These are phyloP conservation scores for Trifolium dubium DNA, from an alignment of 306 rosid species.

Conservation along the genomic window DNA sequence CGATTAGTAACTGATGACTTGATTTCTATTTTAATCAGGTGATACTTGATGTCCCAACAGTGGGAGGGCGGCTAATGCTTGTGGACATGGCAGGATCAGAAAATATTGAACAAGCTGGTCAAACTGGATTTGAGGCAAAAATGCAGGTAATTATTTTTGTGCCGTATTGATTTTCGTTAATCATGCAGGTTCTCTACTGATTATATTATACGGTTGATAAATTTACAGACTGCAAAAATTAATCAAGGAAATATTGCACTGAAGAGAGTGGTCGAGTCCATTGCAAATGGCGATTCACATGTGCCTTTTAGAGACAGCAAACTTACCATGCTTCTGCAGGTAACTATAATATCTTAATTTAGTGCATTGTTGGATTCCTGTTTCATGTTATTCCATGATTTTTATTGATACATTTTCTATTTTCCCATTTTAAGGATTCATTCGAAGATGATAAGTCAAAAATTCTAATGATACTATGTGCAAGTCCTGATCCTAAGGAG, in stretches of 20 bases:
- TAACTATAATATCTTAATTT: constrained; percentile 32
- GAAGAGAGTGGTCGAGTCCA: constrained; percentile 98
- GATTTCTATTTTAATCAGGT: constrained; percentile 54
- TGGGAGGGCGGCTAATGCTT: constrained; percentile 96
- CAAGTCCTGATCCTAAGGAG: constrained; percentile 96
- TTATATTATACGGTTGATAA: constrained; percentile 27
- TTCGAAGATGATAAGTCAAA: constrained; percentile 97
- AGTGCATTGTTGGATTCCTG: constrained; percentile 23
- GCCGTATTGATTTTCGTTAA: not conserved
- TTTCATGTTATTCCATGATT: constrained; percentile 15
- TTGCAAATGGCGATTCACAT: constrained; percentile 97
- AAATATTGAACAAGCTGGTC: constrained; percentile 99
- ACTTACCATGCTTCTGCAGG: constrained; percentile 99
- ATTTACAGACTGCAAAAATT: constrained; percentile 84
- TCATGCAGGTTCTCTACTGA: constrained; percentile 33
- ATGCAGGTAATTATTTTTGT: constrained; percentile 75
- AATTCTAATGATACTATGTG: constrained; percentile 91
- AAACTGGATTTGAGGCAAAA: constrained; percentile 95
- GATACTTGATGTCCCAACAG: constrained; percentile 92
- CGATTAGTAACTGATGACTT: constrained; percentile 21
- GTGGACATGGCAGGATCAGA: constrained; percentile 99
- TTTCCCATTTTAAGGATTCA: constrained; percentile 69
- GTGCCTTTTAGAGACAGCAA: constrained; percentile 99
- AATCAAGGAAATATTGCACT: constrained; percentile 95
- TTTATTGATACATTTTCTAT: constrained; percentile 21